Base-by-base conservation (phyloP, 805 yeast species). In the Candida saitoana region DNA sequence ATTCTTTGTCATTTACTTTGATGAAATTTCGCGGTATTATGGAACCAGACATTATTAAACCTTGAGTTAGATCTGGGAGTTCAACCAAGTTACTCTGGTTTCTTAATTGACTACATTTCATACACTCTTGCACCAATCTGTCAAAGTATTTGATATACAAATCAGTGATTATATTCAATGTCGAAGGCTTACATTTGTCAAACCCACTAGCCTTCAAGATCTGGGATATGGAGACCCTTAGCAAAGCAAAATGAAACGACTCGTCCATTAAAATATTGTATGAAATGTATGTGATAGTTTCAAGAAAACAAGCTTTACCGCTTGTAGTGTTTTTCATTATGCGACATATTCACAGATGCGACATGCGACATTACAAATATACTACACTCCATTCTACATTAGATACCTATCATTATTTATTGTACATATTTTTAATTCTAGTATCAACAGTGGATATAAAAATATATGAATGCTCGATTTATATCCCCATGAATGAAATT, bases 171-270 rank as follows among this genome's bases (percentile, higher is more conserved):
- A 81, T 73, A 54, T 88, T 90, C 7, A 91, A 68, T 1, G 84
- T 76, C 5, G 78, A 69, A 5, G 91, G 86, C 39, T 80, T 72
- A 48, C 90, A 80, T 51, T 80, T 74, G 47, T 87, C 96, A 54
- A 89, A 87, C 0, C 99, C 99, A 22, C 81, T 77, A 0, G 93
- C 80, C 47, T 87, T 80, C 40, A 91, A 71, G 3, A 83, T 66
- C 62, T 83, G 82, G 1, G 76, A 71, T 24, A 69, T 57, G 6
- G 73, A 65, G 38, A 70, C 53, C 39, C 72, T 55, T 19, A 69
- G 53, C 35, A 69, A 45, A 32, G 67, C 59, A 47, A 65, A 69
- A 44, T 66, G 62, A 46, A 69, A 67, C 15, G 65, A 50, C 33
- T 67, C 73, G 36, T 67, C 71, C 72, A 68, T 65, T 12, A 14